Base-by-base conservation (phyloP, 192 early-diverging fungal genomes). In the Thoreauomyces humboldtii region DNA sequence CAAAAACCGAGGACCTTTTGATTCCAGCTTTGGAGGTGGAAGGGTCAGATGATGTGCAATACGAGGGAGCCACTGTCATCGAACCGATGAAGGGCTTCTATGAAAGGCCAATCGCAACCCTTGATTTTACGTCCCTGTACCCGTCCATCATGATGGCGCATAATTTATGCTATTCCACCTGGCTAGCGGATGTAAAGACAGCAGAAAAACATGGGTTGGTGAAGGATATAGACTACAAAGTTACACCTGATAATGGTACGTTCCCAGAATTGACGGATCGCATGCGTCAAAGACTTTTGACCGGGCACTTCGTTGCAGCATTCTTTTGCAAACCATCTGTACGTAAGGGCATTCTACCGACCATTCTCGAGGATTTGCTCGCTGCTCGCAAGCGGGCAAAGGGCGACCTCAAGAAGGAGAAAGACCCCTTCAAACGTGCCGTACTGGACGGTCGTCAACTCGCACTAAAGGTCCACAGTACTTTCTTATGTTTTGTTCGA, bases 61-160 rank as follows among this genome's bases (percentile, higher is more conserved):
- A 93, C 65, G 92, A 94, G 74, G 96, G 96, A 35, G 96, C 96
- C 6, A 94, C 88, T 9, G 95, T 99, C 41, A 92, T 99, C 73
- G 96, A 99, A 45, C 94, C 96, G 29, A 77, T 83, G 56, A 91
- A 86, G 61, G 96, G 95, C 7, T 99, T 89, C 61, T 98, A 98
- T 67, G 89, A 95, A 67, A 72, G 86, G n/a, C 95, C 94, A 1
- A 96, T 99, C 74, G 92, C 96, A 7, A 98, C 95, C 1, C 86
- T 99, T 31, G 96, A 99, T 86, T 99, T 99, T 72, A 92, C 89
- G 0, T 97, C 95, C 2, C 84, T 98, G 67, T 98, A 98, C 71
- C 96, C 96, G 17, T 95, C 94, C 7, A 99, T 99, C 62, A 99
- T 99, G 93, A 96, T 96, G 88, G 95, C 93, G 25, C 96, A 96